These are phyloP conservation scores for Penicillium subrubescens DNA, from an alignment of 495 filamentous ascomycete species.

Conservation along the genomic window DNA sequence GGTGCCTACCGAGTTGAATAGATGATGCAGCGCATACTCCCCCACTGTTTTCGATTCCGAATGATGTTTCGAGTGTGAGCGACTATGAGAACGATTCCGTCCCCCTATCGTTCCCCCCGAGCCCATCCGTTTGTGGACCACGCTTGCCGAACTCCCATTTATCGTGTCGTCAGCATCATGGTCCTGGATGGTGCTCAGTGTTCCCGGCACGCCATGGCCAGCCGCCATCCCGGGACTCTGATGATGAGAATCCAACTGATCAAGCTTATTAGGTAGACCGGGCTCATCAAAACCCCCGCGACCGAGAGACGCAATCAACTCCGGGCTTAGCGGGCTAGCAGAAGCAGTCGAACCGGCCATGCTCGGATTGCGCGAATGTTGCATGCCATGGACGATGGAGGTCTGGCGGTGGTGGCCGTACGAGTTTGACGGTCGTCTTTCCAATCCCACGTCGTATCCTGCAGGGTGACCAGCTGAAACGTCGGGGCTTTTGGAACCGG, in stretches of 20 bases:
- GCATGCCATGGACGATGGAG: slow-evolving; percentile 91
- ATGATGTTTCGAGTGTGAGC: slow-evolving; percentile 79
- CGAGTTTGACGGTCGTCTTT: slow-evolving; percentile 67
- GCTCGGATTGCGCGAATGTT: slow-evolving; percentile 89
- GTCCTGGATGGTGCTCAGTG: slow-evolving; percentile 47
- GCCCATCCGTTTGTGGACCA: slow-evolving; percentile 41
- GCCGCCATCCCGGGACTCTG: slow-evolving; percentile 26
- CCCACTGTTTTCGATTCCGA: slow-evolving; percentile 85
- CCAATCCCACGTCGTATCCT: slow-evolving; percentile 59
- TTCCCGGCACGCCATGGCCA: slow-evolving; percentile 29
- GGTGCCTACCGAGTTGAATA: slow-evolving; percentile 81
- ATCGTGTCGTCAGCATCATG: slow-evolving; percentile 32
- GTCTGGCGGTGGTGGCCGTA: slow-evolving; percentile 93
- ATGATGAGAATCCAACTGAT: slow-evolving; percentile 37
- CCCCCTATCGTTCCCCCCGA: slow-evolving; percentile 60
- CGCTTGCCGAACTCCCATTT: slow-evolving; percentile 27
- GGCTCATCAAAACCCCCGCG: slow-evolving; percentile 36
- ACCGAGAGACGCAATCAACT: slow-evolving; percentile 73
- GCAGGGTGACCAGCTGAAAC: slow-evolving; percentile 39
- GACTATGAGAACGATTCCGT: slow-evolving; percentile 74
- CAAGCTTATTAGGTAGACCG: slow-evolving; percentile 26
- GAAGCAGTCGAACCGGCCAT: slow-evolving; percentile 62
- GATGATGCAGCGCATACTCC: slow-evolving; percentile 93
- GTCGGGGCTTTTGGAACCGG: slow-evolving; percentile 59
- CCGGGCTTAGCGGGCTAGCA: slow-evolving; percentile 80